Percentiles rank a stretch among this genome's conserved stretches.
Evolutionary conservation across 768 basidiomycete genomes (phyloP).

Genomic region (Gloeopeniophorella convolvens): DNA sequence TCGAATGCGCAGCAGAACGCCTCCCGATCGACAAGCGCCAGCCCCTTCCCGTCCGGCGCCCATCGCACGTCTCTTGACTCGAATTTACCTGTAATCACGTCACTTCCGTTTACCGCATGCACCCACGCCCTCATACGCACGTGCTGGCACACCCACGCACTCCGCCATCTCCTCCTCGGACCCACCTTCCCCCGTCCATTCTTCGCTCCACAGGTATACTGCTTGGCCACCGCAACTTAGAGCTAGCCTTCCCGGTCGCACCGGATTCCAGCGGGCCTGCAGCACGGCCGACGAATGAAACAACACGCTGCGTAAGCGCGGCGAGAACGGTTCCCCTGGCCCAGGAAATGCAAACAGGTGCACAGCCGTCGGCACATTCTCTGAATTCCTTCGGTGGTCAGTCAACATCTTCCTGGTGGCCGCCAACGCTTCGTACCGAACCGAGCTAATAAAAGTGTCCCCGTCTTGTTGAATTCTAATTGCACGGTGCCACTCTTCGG

Average conservation of each 20-base stretch:
- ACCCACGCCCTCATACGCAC: conserved; percentile 38
- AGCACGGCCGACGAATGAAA: conserved; percentile 57
- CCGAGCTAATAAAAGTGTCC: conserved; percentile 64
- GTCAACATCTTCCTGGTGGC: conserved; percentile 1
- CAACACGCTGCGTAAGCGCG: conserved; percentile 59
- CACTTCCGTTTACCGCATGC: neutral
- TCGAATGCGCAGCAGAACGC: conserved; percentile 51
- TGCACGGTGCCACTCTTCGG: conserved; percentile 65
- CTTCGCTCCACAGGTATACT: conserved; percentile 77
- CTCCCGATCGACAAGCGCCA: conserved; percentile 68
- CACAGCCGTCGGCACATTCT: conserved; percentile 53
- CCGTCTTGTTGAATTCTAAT: conserved; percentile 77
- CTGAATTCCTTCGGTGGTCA: conserved; percentile 32
- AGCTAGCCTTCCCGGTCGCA: conserved; percentile 63
- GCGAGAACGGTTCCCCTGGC: conserved; percentile 48
- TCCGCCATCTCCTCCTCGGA: conserved; percentile 77
- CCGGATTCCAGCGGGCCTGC: conserved; percentile 76
- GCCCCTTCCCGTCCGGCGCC: conserved; percentile 82
- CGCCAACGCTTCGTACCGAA: conserved; percentile 43
- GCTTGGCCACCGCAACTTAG: conserved; percentile 62
- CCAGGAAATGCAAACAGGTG: conserved; percentile 72
- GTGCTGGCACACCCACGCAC: conserved; percentile 83
- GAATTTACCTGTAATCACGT: conserved; percentile 50
- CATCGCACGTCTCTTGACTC: conserved; percentile 63
- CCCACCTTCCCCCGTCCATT: conserved; percentile 54